Evolutionary conservation across 805 yeast genomes (phyloP), one percentile per base, ranked within the genome.

Genomic region (Candida ascalaphidarum): DNA sequence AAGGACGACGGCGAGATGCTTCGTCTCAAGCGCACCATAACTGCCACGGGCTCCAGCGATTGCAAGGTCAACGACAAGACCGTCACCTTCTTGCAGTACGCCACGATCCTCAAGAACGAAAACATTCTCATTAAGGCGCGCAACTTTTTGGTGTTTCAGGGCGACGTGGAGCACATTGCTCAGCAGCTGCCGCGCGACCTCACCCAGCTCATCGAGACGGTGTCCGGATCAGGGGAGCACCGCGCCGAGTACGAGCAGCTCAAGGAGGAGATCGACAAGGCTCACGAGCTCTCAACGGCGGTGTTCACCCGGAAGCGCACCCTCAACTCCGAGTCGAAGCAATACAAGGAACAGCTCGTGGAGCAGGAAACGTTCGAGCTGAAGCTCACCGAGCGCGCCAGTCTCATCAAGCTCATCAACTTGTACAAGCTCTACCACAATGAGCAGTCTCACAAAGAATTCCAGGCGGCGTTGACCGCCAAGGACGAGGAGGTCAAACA

Each of bases 161-260:
- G 98, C 35, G 97, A 89, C 48, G 94, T 92, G 28, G 97, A 89
- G 50, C 81, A 77, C 41, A 77, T 92, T 22, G 97, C 97, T 0
- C 69, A 94, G 0, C 94, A 88, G 49, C 74, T 89, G 0, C 74
- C 96, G 0, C 52, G 55, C 14, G 94, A 85, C 21, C 63, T 92
- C 34, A 74, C 94, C 2, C 65, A 59, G 24, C 53, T 88, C 35
- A 61, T 92, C 30, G 98, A 92, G 54, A 74, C 74, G 11, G 75
- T 92, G 16, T 81, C 94, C 35, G 95, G 96, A 0, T 82, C 95
- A 0, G 53, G 62, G 6, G 92, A 82, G 22, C 70, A 50, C 39
- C 69, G 72, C 25, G 61, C 58, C 17, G 84, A 84, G 32, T 89
- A 81, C 48, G 89, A 81, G 8, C 34, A 40, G 11, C 54, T 84